Conservation (phyloP, 345 rosid genomes). For the Acer yangbiense region DNA sequence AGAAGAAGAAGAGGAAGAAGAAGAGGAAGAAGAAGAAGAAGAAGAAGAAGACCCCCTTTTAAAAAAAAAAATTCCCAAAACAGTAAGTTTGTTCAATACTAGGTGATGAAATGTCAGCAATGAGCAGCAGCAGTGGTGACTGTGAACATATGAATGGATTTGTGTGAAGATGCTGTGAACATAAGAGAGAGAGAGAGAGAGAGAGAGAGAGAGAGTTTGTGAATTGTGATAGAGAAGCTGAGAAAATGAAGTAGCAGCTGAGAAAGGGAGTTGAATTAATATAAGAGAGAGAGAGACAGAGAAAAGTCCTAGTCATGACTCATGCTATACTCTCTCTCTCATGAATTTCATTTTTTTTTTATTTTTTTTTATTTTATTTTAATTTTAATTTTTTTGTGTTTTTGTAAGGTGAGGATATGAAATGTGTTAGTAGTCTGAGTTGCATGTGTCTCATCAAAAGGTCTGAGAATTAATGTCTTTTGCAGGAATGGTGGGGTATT, state of each 20-base stretch:
- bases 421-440: conserved; percentile 27
- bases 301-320: conserved; percentile 19
- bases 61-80: conserved; percentile 19
- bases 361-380: background rate
- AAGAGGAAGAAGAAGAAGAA: conserved; percentile 20
- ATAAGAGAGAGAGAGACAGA: conserved; percentile 29
- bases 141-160: conserved; percentile 18
- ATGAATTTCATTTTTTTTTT: background rate
- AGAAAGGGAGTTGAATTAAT: conserved; percentile 48
- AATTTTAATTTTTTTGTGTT: background rate
- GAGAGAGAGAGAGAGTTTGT: conserved; percentile 6
- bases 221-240: conserved; percentile 24
- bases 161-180: conserved; percentile 16
- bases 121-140: conserved; percentile 11
- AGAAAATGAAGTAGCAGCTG: conserved; percentile 52
- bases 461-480: conserved; percentile 41
- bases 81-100: conserved; percentile 33
- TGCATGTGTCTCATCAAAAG: conserved; percentile 40
- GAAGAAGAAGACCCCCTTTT: background rate
- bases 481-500: conserved; percentile 43
- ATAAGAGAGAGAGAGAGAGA: conserved; percentile 11
- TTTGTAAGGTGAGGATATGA: conserved; percentile 11
- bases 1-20: conserved; percentile 13
- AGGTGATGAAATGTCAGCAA: conserved; percentile 45
- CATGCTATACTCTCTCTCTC: conserved; percentile 2